Base-by-base conservation (phyloP, 805 yeast species). In the Yamadazyma philogaea region DNA sequence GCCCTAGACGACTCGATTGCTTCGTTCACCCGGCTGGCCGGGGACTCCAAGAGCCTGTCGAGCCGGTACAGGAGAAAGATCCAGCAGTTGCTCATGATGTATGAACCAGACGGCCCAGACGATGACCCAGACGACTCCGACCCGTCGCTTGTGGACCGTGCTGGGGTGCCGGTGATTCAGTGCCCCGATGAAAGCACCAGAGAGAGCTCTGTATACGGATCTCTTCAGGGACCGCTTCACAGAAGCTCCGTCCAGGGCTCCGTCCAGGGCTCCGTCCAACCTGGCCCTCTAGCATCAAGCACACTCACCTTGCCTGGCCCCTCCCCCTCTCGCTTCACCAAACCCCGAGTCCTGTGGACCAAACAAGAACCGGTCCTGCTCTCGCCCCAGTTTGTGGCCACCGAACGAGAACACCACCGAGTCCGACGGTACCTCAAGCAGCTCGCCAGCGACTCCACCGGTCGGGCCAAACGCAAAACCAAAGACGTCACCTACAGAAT, bases 361-460 rank as follows among this genome's bases (percentile, higher is more conserved):
- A 37, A 40, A 15, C 68, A 68, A 1, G 49, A 50, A 15, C 65
- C 66, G 10, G 34, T 24, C 12, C 28, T 11, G 12, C 10, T 24
- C 10, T 24, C 28, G 3, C 28, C 28, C 12, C 49, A 45, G 4
- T 21, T 40, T 14, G 30, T 43, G 42, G 18, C 35, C 30, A 40
- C 45, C 21, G 47, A 43, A 34, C 34, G 30, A 12, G 44, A 48
- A 33, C 47, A 42, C 20, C 46, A 41, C 30, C 20, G 37, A 24
- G 14, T 48, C n/a, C 27, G 44, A 17, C 50, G 48, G 24, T 57
- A 52, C 35, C 31, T 68, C n/a, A 58, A 49, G 16, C 22, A 43
- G 5, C 47, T 64, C 6, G 65, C 67, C 2, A 34, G 26, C 6
- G 42, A 50, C 1, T 60, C 71, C 7, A 57, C 48, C 38, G 59